Percentiles rank a stretch among this genome's conserved stretches.
These are phyloP conservation scores for Malbranchea cinnamomea DNA, from an alignment of 2,329 filamentous ascomycete genomes.

Conservation along the genomic window DNA sequence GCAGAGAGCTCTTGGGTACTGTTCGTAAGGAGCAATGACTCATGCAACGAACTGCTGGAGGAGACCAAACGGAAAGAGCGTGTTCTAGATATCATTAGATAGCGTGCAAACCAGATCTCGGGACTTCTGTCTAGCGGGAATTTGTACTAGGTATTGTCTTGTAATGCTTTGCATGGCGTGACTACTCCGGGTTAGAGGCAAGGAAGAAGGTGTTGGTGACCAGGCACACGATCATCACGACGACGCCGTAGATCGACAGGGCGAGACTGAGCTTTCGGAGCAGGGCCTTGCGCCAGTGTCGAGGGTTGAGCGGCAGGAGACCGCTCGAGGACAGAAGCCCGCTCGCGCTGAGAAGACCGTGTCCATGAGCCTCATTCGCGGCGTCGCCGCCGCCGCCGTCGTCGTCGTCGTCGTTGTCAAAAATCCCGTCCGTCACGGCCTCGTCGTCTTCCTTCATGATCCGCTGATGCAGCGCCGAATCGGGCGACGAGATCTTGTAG, in stretches of 20 bases:
- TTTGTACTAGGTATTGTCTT: too few species aligned
- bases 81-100: too few species aligned
- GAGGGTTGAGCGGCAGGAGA: slow-evolving; percentile 46
- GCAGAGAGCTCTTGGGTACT: too few species aligned
- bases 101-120: too few species aligned
- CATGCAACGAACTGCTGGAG: too few species aligned
- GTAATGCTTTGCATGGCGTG: too few species aligned
- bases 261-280: slow-evolving; percentile 60
- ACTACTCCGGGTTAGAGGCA: slow-evolving; percentile 46
- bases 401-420: slow-evolving; percentile 17
- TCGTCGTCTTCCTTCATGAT: slow-evolving; percentile 84
- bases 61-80: too few species aligned
- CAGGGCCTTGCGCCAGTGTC: slow-evolving; percentile 46
- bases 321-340: slow-evolving; percentile 38
- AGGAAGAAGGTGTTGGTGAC: slow-evolving; percentile 72
- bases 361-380: too few species aligned
- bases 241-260: slow-evolving; percentile 65
- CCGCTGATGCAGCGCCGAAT: slow-evolving; percentile 72
- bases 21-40: too few species aligned
- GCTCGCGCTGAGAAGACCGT: slow-evolving; percentile 22
- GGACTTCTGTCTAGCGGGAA: too few species aligned
- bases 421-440: slow-evolving; percentile 30
- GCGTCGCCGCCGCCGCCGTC: slow-evolving; percentile 9
- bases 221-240: slow-evolving; percentile 83
- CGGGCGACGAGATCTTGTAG: slow-evolving; percentile 90